Evolutionary conservation across 768 basidiomycete species (phyloP).

Genomic region (Termitomyces sp.): DNA sequence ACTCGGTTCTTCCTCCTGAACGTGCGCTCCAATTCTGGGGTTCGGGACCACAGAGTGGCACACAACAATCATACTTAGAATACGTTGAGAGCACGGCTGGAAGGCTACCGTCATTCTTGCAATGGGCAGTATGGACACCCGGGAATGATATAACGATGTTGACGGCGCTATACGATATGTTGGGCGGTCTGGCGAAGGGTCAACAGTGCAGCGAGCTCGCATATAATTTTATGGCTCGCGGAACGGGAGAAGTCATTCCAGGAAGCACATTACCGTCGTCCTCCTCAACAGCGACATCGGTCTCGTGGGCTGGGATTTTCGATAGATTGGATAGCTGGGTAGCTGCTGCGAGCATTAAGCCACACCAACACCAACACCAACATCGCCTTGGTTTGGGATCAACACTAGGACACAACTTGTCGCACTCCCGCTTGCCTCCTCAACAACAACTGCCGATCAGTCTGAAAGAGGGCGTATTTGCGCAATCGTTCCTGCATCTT

Average conservation of each 20-base stretch:
- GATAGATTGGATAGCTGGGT: constrained; percentile 75
- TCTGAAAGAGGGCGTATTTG: constrained; percentile 74
- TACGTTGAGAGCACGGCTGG: constrained; percentile 57
- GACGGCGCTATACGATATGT: constrained; percentile 85
- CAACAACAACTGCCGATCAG: constrained; percentile 48
- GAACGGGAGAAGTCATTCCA: constrained; percentile 66
- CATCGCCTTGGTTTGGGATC: constrained; percentile 17
- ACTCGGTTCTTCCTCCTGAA: constrained; percentile 69
- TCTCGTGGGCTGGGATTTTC: constrained; percentile 81
- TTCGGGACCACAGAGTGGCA: constrained; percentile 45
- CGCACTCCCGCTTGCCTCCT: constrained; percentile 39
- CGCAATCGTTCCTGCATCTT: constrained; percentile 78
- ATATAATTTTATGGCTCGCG: constrained; percentile 84
- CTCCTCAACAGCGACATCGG: constrained; percentile 48
- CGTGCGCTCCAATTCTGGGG: constrained; percentile 87
- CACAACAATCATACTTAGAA: constrained; percentile 52
- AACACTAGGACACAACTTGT: constrained; percentile 25
- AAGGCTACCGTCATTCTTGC: constrained; percentile 72
- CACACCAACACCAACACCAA: constrained; percentile 39
- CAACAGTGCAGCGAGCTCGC: constrained; percentile 83
- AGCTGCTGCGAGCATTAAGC: constrained; percentile 44
- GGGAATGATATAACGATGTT: constrained; percentile 69
- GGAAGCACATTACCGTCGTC: constrained; percentile 54
- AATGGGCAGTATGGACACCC: constrained; percentile 89
- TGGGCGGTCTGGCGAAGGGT: constrained; percentile 79